phyloP scores from a whole-genome alignment of 2,329 filamentous ascomycete genomes.

The Penicillium griseofulvum region DNA sequence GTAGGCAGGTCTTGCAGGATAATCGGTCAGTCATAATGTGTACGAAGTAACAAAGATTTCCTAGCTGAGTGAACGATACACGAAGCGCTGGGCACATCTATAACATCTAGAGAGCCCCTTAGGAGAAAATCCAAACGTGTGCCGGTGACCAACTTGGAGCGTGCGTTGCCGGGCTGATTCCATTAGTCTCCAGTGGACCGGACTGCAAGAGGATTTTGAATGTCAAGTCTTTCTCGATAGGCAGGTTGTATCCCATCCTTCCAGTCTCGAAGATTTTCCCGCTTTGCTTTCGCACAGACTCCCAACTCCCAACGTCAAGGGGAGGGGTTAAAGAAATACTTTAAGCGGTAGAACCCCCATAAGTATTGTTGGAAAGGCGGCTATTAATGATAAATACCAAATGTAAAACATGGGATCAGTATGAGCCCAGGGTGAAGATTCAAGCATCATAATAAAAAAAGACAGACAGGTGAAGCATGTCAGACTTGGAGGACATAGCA shows the following conservation, averaged over 20 bases:
- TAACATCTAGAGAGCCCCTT: constrained; percentile 2
- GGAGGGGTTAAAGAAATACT: neutral
- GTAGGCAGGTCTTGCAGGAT: neutral
- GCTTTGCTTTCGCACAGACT: constrained; percentile 3
- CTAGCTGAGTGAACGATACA: neutral
- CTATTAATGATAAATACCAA: neutral
- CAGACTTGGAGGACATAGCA: constrained; percentile 12
- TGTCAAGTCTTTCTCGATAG: neutral
- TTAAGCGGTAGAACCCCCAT: neutral
- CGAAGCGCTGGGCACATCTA: constrained; percentile 2
- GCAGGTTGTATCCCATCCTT: constrained; percentile 3
- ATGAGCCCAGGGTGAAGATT: neutral
- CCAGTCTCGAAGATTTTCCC: neutral
- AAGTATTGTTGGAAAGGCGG: neutral
- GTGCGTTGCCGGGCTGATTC: constrained; percentile 20
- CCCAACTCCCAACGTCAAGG: neutral
- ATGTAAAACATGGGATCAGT: neutral
- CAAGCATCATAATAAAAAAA: neutral
- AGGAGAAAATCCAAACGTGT: constrained; percentile 1
- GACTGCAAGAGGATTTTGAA: constrained; percentile 5
- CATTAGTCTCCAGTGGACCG: constrained; percentile 12
- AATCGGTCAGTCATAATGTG: neutral
- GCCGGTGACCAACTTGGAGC: constrained; percentile 17
- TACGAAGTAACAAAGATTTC: neutral
- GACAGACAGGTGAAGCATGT: constrained; percentile 8